Evolutionary conservation across 2,329 filamentous ascomycete species (phyloP).

Genomic region (Ceratocystis lukuohia): DNA sequence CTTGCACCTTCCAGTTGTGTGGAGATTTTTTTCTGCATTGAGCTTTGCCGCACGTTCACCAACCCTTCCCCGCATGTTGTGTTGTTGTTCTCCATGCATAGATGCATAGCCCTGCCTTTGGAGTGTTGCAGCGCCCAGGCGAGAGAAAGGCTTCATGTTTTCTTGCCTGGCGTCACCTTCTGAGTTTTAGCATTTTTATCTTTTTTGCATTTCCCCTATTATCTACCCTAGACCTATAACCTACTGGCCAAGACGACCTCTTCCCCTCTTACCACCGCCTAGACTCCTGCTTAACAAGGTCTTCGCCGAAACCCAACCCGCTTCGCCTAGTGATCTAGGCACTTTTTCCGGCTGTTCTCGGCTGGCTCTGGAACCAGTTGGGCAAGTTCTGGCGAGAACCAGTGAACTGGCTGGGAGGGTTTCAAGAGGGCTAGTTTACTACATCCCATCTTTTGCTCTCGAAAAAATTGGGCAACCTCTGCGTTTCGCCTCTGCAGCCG

Average conservation of each 20-base stretch:
- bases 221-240: too few species aligned
- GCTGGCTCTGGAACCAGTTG: background rate
- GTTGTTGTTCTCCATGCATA: constrained; percentile 2
- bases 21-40: background rate
- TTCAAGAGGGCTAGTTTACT: background rate
- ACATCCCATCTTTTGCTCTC: background rate
- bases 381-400: background rate
- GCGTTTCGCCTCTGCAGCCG: background rate
- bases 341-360: background rate
- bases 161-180: background rate
- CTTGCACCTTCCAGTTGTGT: background rate
- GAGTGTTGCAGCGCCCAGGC: background rate
- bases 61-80: background rate
- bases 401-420: background rate
- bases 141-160: background rate
- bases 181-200: background rate
- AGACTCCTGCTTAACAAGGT: background rate
- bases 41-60: background rate
- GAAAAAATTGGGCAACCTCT: background rate
- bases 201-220: background rate
- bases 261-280: background rate
- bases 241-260: background rate
- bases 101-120: background rate
- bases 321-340: background rate
- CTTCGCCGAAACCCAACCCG: background rate